Evolutionary conservation across 805 yeast species (phyloP).

Genomic region (Metschnikowia reukaufii): DNA sequence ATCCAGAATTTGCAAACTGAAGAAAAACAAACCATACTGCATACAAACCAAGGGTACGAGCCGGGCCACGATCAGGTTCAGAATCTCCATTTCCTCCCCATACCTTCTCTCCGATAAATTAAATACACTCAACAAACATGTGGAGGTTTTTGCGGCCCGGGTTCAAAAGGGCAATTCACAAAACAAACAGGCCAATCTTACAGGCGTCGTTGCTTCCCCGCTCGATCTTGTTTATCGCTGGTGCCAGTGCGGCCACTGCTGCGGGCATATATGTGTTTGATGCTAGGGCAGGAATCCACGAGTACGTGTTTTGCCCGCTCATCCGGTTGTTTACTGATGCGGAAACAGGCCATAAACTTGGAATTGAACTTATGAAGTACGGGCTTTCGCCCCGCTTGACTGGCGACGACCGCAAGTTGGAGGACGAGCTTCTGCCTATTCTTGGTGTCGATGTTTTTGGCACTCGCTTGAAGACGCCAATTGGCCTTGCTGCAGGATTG

Average conservation of each 20-base stretch:
- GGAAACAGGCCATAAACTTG: constrained; percentile 81
- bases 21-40: too few relatives aligned
- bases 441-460: constrained; percentile 68
- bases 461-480: constrained; percentile 65
- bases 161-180: neutral
- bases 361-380: constrained; percentile 65
- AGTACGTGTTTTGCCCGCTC: constrained; percentile 76
- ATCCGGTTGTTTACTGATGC: constrained; percentile 71
- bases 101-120: too few relatives aligned
- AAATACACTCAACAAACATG: too few relatives aligned
- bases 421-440: constrained; percentile 30
- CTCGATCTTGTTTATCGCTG: constrained; percentile 20
- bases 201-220: constrained; percentile 21
- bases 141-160: constrained; percentile 8
- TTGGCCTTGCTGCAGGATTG: constrained; percentile 94
- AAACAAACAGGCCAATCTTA: constrained; percentile 5
- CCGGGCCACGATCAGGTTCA: too few relatives aligned
- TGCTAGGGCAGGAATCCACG: constrained; percentile 80
- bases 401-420: constrained; percentile 48
- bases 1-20: too few relatives aligned
- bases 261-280: constrained; percentile 61
- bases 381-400: constrained; percentile 66
- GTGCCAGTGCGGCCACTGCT: constrained; percentile 28
- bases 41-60: too few relatives aligned
- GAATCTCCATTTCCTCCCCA: too few relatives aligned